Conservation (phyloP, 257 asterid species). For the Nicotiana paniculata region DNA sequence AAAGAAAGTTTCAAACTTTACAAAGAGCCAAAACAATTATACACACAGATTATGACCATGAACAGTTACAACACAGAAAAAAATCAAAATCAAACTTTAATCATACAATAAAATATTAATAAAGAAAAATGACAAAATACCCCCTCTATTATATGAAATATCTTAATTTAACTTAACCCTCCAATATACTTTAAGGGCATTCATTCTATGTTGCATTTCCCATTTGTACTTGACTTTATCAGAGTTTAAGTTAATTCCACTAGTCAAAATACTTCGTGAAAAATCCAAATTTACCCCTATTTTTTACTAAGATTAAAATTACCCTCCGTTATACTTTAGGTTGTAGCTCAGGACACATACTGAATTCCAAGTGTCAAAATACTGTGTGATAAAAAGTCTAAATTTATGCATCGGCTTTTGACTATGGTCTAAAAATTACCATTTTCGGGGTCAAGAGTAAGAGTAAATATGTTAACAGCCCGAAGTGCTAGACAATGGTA, state of each 20-base stretch:
- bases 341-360: no score
- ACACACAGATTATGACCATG: not conserved
- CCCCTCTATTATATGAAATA: not conserved
- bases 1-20: not conserved
- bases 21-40: not conserved
- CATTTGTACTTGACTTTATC: no score
- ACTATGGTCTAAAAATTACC: no score
- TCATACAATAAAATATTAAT: not conserved
- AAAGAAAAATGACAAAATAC: not conserved
- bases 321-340: not conserved
- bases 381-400: no score
- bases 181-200: not conserved
- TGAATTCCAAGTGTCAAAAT: no score
- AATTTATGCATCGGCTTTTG: no score
- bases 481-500: no score
- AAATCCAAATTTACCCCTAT: not conserved
- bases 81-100: not conserved
- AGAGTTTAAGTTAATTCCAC: not conserved
- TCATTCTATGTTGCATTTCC: no score
- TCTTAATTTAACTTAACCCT: not conserved
- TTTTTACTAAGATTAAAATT: no score
- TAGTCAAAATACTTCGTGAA: not conserved
- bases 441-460: no score
- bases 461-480: no score
- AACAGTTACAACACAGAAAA: not conserved